Percentiles rank a stretch among this genome's conserved stretches.
Evolutionary conservation across 805 yeast species (phyloP).

Genomic region (Maudiozyma serrabonitensis): DNA sequence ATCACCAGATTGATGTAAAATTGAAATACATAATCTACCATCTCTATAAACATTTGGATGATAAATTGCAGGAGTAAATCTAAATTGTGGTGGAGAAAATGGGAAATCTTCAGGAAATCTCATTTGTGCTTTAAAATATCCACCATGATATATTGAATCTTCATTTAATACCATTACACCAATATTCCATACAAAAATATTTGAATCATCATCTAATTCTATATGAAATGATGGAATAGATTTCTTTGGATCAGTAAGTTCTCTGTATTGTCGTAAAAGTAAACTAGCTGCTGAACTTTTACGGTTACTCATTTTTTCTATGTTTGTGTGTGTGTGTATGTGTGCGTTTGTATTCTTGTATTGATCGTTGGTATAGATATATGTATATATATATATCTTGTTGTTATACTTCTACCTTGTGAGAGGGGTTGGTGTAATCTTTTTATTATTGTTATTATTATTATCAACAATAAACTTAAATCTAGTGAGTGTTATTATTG

Average conservation of each 20-base stretch:
- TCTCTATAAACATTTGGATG: constrained; percentile 94
- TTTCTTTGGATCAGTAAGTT: constrained; percentile 85
- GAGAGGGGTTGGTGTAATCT: too few relatives aligned
- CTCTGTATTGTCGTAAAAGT: constrained; percentile 86
- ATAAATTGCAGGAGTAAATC: constrained; percentile 86
- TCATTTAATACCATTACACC: constrained; percentile 88
- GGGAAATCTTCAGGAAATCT: constrained; percentile 88
- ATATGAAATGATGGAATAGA: constrained; percentile 67
- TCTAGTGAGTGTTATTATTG: too few relatives aligned
- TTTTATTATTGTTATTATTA: too few relatives aligned
- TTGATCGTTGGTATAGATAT: too few relatives aligned
- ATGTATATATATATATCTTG: too few relatives aligned
- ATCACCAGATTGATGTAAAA: constrained; percentile 85
- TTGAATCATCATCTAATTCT: constrained; percentile 49
- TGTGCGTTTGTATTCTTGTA: background rate
- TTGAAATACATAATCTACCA: constrained; percentile 87
- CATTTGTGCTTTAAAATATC: constrained; percentile 91
- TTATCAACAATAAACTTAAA: too few relatives aligned
- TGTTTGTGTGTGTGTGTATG: background rate
- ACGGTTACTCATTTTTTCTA: constrained; percentile 21
- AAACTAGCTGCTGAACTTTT: constrained; percentile 66
- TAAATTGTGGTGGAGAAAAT: constrained; percentile 81
- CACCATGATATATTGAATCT: constrained; percentile 88
- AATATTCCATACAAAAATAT: constrained; percentile 63
- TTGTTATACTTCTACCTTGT: too few relatives aligned